Evolutionary conservation across 257 asterid genomes (phyloP), one percentile per base, ranked within the genome.

Genomic region (Phtheirospermum japonicum): DNA sequence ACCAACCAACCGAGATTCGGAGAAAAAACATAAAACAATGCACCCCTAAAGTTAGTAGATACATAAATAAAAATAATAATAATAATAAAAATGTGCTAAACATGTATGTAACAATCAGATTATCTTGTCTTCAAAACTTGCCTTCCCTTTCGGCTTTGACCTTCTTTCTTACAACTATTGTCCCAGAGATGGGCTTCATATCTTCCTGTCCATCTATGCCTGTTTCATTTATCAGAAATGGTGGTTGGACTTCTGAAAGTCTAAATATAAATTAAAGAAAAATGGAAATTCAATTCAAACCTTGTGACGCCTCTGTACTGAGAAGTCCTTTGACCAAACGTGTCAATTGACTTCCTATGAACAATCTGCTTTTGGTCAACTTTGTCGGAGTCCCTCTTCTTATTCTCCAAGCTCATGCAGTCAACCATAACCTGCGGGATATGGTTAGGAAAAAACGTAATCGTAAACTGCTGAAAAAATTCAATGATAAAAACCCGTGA

Each of bases 151-250:
- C 99, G 86, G 76, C 89, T 89, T 73, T 92, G 99, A 13, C 99
- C 99, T 85, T 92, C 99, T 74, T 92, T 92, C 85, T 92, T 92
- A 54, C 97, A 89, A 74, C 97, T 89, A 42, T 92, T 92, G 79
- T 92, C 99, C 99, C 99, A 92, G 45, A 92, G 72, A 83, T 92
- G 99, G 4, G 97, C 99, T 79, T 92, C 99, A 73, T 92, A 92
- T 72, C 99, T 89, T 2, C 99, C 99, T 0, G 99, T 92, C 99
- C 99, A 92, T 63, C 99, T 83, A 61, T 92, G 99, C 76, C 99
- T 92, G 55, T 18, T n/a, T 45, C 14, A n/a, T 0, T 46, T 8
- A 13, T n/a, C n/a, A n/a, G n/a, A n/a, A n/a, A n/a, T n/a, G n/a
- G n/a, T n/a, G n/a, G n/a, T n/a, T n/a, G n/a, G n/a, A n/a, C n/a